Evolutionary conservation across 2,329 filamentous ascomycete species (phyloP), one percentile per base, ranked within the genome.

Genomic region (Raffaelea arxii): DNA sequence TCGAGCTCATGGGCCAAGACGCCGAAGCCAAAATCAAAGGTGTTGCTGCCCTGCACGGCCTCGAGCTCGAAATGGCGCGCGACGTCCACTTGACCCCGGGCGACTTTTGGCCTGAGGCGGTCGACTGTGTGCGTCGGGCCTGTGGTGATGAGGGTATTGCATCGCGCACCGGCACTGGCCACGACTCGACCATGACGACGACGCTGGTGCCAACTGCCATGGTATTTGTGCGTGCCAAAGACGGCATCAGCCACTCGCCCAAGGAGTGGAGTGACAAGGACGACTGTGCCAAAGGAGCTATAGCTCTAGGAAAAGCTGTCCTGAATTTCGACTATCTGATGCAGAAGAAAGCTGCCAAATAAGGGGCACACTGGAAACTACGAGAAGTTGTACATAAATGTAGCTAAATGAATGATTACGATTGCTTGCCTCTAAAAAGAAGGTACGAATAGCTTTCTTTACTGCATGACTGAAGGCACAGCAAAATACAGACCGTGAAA

Each of bases 251-350:
- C 42, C 42, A 44, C n/a, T 36, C 30, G 21, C 30, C 42, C 19
- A 37, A 36, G 21, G 42, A 44, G n/a, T 44, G 42, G 42, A 44
- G 42, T 19, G 42, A 44, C 30, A 44, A 44, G 30, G 42, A 44
- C 14, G 42, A 44, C 22, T 44, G 42, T 19, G 22, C 21, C 21
- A 44, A 36, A 23, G 42, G 42, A 10, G 42, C 42, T 9, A n/a
- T 16, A 32, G 42, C 30, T 3, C 42, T 44, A 6, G 42, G 42
- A 7, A 44, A 44, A 23, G 27, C 42, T 9, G 42, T 44, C 11
- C 10, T 44, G 11, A 44, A 44, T 23, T 44, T 44, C 37, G 42
- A 44, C 42, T 37, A 44, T 30, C 16, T 30, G 27, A 9, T 30
- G 27, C 27, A 30, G 25, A 55, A 9, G 27, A 30, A 30, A n/a